Percentiles rank a stretch among this genome's conserved stretches.
Conservation (phyloP, 1,139 yeast species). For the Diutina catenulata region DNA sequence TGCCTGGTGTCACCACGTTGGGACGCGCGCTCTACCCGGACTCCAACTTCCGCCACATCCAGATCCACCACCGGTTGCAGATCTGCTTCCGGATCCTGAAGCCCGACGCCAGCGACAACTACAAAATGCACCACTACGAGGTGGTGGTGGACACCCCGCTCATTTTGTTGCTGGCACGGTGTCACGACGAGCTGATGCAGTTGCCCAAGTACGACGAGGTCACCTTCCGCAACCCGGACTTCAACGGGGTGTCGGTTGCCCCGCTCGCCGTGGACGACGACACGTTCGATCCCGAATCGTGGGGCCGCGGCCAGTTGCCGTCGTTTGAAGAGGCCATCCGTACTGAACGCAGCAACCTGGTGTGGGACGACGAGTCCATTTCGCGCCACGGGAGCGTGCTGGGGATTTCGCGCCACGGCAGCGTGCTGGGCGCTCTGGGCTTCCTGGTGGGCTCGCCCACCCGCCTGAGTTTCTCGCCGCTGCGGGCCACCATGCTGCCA, state of each 20-base stretch:
- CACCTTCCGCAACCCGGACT: conserved; percentile 6
- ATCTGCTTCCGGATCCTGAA: conserved; percentile 62
- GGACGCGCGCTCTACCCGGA: conserved; percentile 50
- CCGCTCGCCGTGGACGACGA: neutral
- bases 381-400: conserved; percentile 24
- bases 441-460: no score
- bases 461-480: conserved; percentile 7
- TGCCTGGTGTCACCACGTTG: conserved; percentile 26
- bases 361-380: conserved; percentile 14
- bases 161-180: conserved; percentile 56
- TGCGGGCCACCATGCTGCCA: conserved; percentile 5
- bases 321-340: conserved; percentile 46
- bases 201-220: conserved; percentile 52
- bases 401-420: conserved; percentile 22
- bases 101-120: conserved; percentile 44
- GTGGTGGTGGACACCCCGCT: conserved; percentile 85
- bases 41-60: conserved; percentile 56
- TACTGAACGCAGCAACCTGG: neutral
- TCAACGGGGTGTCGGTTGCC: neutral
- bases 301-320: conserved; percentile 29
- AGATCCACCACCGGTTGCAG: conserved; percentile 65
- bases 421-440: conserved; percentile 27
- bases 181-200: conserved; percentile 55
- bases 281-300: neutral
- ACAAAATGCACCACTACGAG: conserved; percentile 70